Percentiles rank a stretch among this genome's conserved stretches.
These are phyloP conservation scores for Mycena olivaceomarginata DNA, from an alignment of 768 basidiomycete genomes.

Conservation along the genomic window DNA sequence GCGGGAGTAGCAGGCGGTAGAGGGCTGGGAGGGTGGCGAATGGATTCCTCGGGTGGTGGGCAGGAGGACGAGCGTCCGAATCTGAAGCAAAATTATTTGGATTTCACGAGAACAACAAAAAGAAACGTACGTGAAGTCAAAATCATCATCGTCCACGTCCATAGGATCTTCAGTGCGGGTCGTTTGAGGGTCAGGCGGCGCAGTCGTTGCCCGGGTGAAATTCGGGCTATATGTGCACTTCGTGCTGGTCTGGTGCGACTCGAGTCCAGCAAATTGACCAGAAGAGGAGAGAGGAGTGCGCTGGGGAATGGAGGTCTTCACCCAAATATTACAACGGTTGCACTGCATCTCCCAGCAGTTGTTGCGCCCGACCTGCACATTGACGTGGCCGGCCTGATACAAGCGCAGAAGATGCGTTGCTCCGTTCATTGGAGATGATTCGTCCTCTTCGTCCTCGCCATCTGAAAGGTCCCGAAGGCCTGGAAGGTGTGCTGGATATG, in stretches of 20 bases:
- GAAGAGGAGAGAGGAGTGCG: neutral
- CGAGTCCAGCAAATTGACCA: neutral
- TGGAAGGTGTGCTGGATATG: neutral
- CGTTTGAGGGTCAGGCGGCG: neutral
- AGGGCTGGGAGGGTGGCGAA: neutral
- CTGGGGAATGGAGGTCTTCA: too few relatives aligned
- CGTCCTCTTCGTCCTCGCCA: neutral
- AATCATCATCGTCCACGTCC: neutral
- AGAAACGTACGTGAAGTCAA: neutral
- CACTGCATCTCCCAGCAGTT: neutral
- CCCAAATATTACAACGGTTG: neutral
- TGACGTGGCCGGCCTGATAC: neutral
- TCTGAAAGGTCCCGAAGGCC: neutral
- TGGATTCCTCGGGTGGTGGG: too few relatives aligned
- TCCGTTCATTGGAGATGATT: too few relatives aligned
- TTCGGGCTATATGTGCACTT: neutral
- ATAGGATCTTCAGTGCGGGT: neutral
- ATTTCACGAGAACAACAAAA: neutral
- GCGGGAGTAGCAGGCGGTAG: neutral
- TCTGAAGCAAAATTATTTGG: neutral
- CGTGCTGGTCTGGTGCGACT: neutral
- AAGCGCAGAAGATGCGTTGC: neutral
- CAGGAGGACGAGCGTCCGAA: too few relatives aligned
- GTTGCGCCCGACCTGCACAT: neutral
- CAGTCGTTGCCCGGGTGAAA: neutral